These are phyloP conservation scores for Beta lomatogona DNA, from an alignment of 179 eudicot species.

Conservation along the genomic window DNA sequence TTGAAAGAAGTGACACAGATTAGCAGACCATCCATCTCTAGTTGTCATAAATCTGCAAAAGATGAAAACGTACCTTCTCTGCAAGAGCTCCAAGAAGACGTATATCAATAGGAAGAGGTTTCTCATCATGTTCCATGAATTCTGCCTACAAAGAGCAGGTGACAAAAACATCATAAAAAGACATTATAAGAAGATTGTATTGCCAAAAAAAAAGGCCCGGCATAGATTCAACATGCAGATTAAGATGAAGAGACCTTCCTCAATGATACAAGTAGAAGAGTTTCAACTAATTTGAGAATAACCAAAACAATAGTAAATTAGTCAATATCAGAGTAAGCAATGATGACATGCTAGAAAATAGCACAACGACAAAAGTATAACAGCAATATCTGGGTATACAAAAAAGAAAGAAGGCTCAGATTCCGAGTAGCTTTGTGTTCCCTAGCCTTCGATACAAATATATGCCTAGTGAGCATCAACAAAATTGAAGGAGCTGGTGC, in stretches of 20 bases:
- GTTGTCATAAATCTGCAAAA: background rate
- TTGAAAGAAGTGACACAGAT: conserved; percentile 22
- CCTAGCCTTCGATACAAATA: background rate
- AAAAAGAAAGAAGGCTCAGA: background rate
- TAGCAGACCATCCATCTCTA: conserved; percentile 6
- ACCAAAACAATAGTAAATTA: background rate
- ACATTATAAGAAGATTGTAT: background rate
- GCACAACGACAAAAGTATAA: background rate
- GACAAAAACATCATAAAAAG: conserved; percentile 10
- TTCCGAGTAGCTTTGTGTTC: background rate
- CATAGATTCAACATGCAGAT: conserved; percentile 4
- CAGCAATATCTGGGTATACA: background rate
- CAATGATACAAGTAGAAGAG: background rate
- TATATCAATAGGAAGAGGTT: conserved; percentile 96
- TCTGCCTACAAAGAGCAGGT: conserved; percentile 69
- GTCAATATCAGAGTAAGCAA: background rate
- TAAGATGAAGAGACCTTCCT: background rate
- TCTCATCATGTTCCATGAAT: conserved; percentile 99
- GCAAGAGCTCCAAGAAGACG: conserved; percentile 99
- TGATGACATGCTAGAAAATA: background rate
- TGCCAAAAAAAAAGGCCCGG: background rate
- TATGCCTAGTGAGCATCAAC: background rate
- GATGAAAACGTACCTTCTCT: conserved; percentile 63
- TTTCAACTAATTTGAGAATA: background rate
- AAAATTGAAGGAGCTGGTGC: background rate